These are phyloP conservation scores for Gossypium raimondii DNA, from an alignment of 345 rosid species.

Conservation along the genomic window DNA sequence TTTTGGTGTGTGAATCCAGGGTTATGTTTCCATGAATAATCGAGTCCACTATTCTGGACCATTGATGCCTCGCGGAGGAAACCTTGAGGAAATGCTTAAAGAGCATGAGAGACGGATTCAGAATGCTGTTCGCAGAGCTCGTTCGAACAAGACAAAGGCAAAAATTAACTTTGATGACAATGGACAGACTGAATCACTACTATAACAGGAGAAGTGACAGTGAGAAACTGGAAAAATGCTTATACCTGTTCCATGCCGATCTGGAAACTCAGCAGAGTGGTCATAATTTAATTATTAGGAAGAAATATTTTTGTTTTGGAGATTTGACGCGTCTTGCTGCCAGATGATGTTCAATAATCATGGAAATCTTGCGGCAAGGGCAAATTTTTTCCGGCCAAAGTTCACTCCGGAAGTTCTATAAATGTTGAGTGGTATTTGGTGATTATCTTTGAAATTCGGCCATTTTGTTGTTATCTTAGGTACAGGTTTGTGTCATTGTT, in stretches of 20 bases:
- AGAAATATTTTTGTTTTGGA: not conserved
- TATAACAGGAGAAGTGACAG: constrained; percentile 25
- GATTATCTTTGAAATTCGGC: not conserved
- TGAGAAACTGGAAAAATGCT: constrained; percentile 25
- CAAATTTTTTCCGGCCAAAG: not conserved
- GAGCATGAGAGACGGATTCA: constrained; percentile 81
- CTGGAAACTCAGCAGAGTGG: constrained; percentile 8
- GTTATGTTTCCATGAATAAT: constrained; percentile 30
- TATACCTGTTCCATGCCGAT: constrained; percentile 3
- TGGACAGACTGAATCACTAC: constrained; percentile 34
- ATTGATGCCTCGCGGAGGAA: constrained; percentile 54
- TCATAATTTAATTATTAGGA: not conserved
- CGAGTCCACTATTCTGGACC: constrained; percentile 71
- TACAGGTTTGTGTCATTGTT: constrained; percentile 16
- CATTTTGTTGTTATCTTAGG: constrained; percentile 14
- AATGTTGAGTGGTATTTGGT: not conserved
- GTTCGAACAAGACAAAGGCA: constrained; percentile 40
- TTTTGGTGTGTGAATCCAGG: constrained; percentile 33
- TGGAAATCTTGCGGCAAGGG: not conserved
- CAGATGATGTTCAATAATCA: not conserved
- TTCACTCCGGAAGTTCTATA: constrained; percentile 12
- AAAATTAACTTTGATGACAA: constrained; percentile 23
- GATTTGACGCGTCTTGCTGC: constrained; percentile 8
- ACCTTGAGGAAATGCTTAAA: constrained; percentile 85
- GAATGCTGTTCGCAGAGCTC: constrained; percentile 75